Conservation (phyloP, 192 early-diverging fungal species). For the Umbelopsis ramanniana region DNA sequence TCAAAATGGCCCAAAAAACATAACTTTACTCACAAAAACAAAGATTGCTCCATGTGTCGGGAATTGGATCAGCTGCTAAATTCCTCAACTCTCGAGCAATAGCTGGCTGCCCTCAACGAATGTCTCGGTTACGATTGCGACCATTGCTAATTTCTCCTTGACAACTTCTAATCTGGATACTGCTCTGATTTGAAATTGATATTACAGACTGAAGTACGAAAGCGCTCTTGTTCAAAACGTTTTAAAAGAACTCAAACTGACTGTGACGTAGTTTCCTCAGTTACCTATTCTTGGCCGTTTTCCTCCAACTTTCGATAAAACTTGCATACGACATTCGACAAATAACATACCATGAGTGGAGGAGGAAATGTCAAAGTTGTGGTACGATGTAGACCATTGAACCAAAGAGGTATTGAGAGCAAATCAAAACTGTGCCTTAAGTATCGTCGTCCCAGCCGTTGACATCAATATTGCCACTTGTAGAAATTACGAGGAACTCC, state of each 20-base stretch:
- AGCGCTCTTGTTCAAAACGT: too few species aligned
- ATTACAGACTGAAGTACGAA: too few species aligned
- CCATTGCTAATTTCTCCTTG: neutral
- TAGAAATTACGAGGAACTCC: constrained; percentile 62
- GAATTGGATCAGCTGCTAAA: constrained; percentile 18
- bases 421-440: neutral
- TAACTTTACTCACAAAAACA: neutral
- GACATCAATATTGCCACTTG: neutral
- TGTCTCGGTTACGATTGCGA: neutral
- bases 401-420: constrained; percentile 58
- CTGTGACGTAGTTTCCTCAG: neutral
- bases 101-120: neutral
- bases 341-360: constrained; percentile 36
- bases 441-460: neutral
- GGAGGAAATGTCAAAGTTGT: constrained; percentile 71
- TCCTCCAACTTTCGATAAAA: too few species aligned
- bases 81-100: neutral
- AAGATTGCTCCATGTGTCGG: neutral
- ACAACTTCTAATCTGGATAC: neutral
- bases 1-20: neutral
- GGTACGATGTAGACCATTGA: constrained; percentile 77
- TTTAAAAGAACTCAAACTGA: too few species aligned
- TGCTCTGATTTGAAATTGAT: neutral
- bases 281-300: neutral
- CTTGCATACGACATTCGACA: too few species aligned